Conservation (phyloP, 164 flowering plant genomes). For the Vitis vinifera region DNA sequence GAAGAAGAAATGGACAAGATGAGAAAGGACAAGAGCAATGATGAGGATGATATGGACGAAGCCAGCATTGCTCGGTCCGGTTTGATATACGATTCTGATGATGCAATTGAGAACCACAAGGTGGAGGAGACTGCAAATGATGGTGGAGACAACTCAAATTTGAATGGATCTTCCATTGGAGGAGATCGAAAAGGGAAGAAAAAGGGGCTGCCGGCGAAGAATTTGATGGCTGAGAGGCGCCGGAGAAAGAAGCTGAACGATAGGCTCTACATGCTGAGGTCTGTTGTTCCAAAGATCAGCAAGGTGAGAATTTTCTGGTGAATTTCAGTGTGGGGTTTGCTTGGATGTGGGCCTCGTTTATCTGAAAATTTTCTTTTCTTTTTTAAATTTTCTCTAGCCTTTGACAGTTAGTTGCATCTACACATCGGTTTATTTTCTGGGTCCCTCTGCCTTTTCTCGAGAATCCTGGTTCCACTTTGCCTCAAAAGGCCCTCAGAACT, state of each 20-base stretch:
- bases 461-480: no score
- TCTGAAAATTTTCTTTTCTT: no score
- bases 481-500: no score
- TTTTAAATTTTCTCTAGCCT: no score
- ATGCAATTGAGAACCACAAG: conserved; percentile 13
- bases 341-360: neutral
- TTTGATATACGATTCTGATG: conserved; percentile 85
- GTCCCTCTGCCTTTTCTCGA: no score
- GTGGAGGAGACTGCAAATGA: conserved; percentile 28
- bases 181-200: conserved; percentile 90
- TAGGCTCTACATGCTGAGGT: conserved; percentile 92
- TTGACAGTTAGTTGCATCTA: no score
- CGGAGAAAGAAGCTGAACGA: conserved; percentile 95
- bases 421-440: no score
- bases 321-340: no score
- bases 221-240: conserved; percentile 95
- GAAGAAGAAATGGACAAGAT: conserved; percentile 31
- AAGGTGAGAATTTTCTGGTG: conserved; percentile 48
- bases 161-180: conserved; percentile 53
- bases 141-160: conserved; percentile 54
- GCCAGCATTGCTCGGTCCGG: conserved; percentile 61
- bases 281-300: conserved; percentile 96
- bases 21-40: conserved; percentile 27
- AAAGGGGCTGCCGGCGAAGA: conserved; percentile 94
- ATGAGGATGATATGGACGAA: conserved; percentile 51